Evolutionary conservation across 805 yeast genomes (phyloP).

Genomic region (Komagataella populi): DNA sequence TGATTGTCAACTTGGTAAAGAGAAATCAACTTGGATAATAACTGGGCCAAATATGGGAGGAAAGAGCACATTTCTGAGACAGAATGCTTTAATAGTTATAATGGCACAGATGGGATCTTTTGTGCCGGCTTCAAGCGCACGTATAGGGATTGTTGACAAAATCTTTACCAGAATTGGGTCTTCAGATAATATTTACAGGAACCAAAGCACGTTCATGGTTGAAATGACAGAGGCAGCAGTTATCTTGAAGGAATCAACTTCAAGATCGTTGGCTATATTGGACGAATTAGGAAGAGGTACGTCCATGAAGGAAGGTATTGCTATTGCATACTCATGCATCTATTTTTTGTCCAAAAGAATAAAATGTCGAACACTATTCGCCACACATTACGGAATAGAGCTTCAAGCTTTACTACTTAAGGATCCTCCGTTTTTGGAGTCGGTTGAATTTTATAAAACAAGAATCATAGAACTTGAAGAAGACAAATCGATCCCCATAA

Average conservation of each 20-base stretch:
- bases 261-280: conserved; percentile 57
- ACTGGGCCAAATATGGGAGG: conserved; percentile 92
- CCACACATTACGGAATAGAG: conserved; percentile 71
- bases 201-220: conserved; percentile 84
- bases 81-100: conserved; percentile 55
- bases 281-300: conserved; percentile 92
- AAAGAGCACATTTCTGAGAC: conserved; percentile 63
- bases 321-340: conserved; percentile 72
- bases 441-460: neutral
- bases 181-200: conserved; percentile 65
- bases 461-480: neutral
- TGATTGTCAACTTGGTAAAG: conserved; percentile 19
- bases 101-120: conserved; percentile 66
- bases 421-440: neutral
- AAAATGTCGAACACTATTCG: conserved; percentile 67
- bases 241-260: conserved; percentile 53
- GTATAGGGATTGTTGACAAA: conserved; percentile 61
- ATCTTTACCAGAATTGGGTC: conserved; percentile 77
- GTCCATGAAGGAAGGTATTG: conserved; percentile 70
- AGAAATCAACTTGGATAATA: conserved; percentile 38
- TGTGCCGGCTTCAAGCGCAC: conserved; percentile 54
- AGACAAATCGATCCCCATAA: conserved; percentile 8
- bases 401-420: conserved; percentile 13
- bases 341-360: conserved; percentile 37
- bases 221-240: conserved; percentile 79